Conservation (phyloP, 192 early-diverging fungal genomes). For the Glomus cerebriforme region DNA sequence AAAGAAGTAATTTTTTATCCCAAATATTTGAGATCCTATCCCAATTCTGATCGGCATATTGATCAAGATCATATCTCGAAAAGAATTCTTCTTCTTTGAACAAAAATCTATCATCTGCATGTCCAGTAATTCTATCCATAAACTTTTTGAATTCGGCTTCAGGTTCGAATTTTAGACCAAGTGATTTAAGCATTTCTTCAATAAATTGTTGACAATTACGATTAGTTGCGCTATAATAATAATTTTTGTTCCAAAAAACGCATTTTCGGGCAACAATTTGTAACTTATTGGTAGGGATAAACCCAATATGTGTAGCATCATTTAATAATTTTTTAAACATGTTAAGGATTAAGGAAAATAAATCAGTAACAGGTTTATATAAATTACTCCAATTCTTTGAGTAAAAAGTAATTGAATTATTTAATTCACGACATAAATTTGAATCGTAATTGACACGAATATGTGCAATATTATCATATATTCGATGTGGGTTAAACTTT, state of each 20-base stretch:
- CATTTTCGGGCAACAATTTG: background rate
- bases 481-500: background rate
- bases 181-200: background rate
- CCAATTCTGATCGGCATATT: conserved; percentile 2
- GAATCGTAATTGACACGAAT: background rate
- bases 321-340: background rate
- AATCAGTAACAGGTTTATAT: too few relatives aligned
- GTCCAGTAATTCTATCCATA: background rate
- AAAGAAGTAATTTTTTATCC: background rate
- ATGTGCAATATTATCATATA: background rate
- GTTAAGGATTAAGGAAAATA: too few relatives aligned
- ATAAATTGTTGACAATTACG: conserved; percentile 12
- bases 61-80: background rate
- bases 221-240: background rate
- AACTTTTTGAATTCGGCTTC: background rate
- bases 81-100: background rate
- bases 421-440: too few relatives aligned
- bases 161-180: background rate
- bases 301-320: background rate
- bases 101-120: background rate
- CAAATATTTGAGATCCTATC: background rate
- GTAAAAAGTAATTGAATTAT: too few relatives aligned
- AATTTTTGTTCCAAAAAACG: background rate
- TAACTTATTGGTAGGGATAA: background rate
- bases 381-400: too few relatives aligned